A percentile compares a stretch with the other conserved stretches of the same genome.
Evolutionary conservation across 768 basidiomycete species (phyloP).

Genomic region (Boletus rufocinnamomeus): DNA sequence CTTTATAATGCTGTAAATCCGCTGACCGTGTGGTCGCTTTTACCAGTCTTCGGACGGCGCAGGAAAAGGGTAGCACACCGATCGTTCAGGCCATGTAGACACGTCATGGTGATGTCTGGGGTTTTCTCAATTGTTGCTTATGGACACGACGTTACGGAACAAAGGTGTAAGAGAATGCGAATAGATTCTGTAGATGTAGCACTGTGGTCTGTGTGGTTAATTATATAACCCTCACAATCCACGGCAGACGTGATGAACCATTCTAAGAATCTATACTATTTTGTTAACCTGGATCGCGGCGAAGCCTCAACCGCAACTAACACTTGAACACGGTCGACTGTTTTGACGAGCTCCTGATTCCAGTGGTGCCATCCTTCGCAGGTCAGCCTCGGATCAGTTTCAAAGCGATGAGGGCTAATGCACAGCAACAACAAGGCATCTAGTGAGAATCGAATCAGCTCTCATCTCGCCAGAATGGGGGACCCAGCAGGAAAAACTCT

Average conservation of each 20-base stretch:
- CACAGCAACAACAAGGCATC: too few species aligned
- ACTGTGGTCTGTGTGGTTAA: not conserved
- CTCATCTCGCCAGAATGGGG: not conserved
- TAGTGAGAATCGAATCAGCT: not conserved
- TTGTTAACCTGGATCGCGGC: too few species aligned
- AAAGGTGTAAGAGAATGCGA: not conserved
- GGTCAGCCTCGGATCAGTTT: too few species aligned
- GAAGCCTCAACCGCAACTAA: too few species aligned
- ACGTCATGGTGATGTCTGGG: not conserved
- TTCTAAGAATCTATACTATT: too few species aligned
- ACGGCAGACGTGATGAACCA: too few species aligned
- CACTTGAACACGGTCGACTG: too few species aligned
- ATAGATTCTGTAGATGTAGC: not conserved
- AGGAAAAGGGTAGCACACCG: conserved; percentile 72
- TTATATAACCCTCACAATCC: too few species aligned
- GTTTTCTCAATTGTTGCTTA: not conserved
- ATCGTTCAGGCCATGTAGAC: conserved; percentile 40
- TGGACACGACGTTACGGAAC: not conserved
- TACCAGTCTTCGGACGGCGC: conserved; percentile 62
- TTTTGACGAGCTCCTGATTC: too few species aligned
- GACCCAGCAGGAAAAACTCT: not conserved
- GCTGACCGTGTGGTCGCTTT: not conserved
- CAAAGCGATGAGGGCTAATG: too few species aligned
- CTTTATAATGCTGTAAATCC: not conserved
- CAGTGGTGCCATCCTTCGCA: too few species aligned